phyloP scores from a whole-genome alignment of 2,329 filamentous ascomycete species.

The Hymenoscyphus salicellus region DNA sequence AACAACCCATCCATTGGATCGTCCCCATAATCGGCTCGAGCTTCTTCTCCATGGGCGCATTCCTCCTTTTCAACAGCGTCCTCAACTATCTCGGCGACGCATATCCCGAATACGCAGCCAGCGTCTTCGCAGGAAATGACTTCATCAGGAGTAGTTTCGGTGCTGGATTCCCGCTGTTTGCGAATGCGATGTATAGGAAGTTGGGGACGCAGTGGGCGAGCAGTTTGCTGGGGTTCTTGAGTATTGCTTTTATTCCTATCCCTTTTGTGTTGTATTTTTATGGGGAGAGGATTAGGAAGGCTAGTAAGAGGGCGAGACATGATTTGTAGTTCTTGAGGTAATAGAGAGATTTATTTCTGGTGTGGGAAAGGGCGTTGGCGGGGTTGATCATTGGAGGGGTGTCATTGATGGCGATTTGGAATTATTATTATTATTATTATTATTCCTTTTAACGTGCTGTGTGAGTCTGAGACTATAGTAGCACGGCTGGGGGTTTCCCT shows the following conservation, averaged over 20 bases:
- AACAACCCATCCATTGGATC: conserved; percentile 52
- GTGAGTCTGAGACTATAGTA: no score
- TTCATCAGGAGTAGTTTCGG: conserved; percentile 38
- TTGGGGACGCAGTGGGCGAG: conserved; percentile 38
- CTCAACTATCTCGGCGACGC: conserved; percentile 56
- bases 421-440: no score
- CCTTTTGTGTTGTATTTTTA: conserved; percentile 30
- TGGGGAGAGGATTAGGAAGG: conserved; percentile 27
- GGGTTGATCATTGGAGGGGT: no score
- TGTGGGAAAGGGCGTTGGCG: not conserved
- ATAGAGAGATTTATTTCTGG: not conserved
- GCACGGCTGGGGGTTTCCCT: no score
- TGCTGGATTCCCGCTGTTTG: conserved; percentile 39
- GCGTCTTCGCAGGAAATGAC: conserved; percentile 58
- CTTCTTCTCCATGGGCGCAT: conserved; percentile 42
- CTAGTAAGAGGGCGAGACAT: conserved; percentile 28
- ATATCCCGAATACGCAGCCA: conserved; percentile 54
- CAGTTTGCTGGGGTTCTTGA: conserved; percentile 36
- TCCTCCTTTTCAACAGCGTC: conserved; percentile 58
- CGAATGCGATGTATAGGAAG: conserved; percentile 34
- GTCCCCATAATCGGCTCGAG: conserved; percentile 50
- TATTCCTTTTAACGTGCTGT: no score
- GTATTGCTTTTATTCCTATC: conserved; percentile 32
- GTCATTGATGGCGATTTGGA: no score
- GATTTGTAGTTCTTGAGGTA: conserved; percentile 19